Evolutionary conservation across 306 rosid species (phyloP).

Genomic region (Erythrophleum fordii): DNA sequence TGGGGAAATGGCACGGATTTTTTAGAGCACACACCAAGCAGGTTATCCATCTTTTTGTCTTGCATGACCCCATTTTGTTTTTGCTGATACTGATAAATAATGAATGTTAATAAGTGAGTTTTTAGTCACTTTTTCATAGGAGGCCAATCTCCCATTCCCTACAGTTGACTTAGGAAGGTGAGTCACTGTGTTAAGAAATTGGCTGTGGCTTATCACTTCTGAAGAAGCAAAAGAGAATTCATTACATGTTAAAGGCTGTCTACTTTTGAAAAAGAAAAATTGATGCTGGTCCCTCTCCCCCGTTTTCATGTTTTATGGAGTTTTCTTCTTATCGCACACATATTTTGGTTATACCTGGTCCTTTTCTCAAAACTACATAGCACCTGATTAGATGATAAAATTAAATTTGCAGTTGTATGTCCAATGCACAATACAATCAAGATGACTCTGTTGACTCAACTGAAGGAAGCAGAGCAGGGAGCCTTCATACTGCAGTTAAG

Average conservation of each 20-base stretch:
- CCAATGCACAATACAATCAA: constrained; percentile 37
- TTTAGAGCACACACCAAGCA: constrained; percentile 70
- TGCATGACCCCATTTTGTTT: not conserved
- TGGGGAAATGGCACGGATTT: constrained; percentile 45
- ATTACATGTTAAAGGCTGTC: not conserved
- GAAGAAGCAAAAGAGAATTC: not conserved
- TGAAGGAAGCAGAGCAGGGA: constrained; percentile 37
- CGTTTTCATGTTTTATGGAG: not conserved
- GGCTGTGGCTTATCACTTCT: not conserved
- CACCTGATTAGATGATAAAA: constrained; percentile 20
- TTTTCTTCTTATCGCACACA: not conserved
- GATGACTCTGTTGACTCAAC: constrained; percentile 32
- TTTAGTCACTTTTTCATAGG: not conserved
- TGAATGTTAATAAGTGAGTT: not conserved
- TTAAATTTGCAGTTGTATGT: constrained; percentile 43
- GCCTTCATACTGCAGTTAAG: constrained; percentile 27
- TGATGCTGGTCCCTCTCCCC: not conserved
- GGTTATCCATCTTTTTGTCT: constrained; percentile 50
- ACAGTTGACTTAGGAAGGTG: not conserved
- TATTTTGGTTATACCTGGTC: constrained; percentile 7
- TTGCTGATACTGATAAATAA: not conserved
- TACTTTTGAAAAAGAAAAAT: constrained; percentile 9
- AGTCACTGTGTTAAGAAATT: not conserved
- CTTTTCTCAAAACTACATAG: constrained; percentile 7
- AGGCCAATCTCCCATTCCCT: not conserved